phyloP scores from a whole-genome alignment of 1,284 basidiomycete genomes.

The Tranzscheliella williamsii region DNA sequence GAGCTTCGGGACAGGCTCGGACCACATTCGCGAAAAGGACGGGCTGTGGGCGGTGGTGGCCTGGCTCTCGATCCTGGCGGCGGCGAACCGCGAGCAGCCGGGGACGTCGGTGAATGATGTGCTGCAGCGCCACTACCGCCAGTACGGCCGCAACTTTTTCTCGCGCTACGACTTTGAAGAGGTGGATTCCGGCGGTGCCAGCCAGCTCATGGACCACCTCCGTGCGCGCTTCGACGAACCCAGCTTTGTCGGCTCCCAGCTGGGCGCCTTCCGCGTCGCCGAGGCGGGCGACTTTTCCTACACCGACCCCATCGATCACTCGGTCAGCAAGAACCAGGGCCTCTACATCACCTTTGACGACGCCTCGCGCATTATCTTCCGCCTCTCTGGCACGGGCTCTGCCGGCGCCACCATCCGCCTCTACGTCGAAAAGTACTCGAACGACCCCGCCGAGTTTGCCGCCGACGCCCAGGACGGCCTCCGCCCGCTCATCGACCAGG shows the following conservation, averaged over 20 bases:
- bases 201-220: constrained; percentile 79
- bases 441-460: constrained; percentile 74
- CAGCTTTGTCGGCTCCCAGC: constrained; percentile 58
- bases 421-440: constrained; percentile 75
- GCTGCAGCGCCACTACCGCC: constrained; percentile 82
- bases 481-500: constrained; percentile 92
- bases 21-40: constrained; percentile 99
- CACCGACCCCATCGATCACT: constrained; percentile 94
- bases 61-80: constrained; percentile 95
- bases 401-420: constrained; percentile 79
- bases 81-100: constrained; percentile 74
- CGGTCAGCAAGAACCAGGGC: constrained; percentile 92
- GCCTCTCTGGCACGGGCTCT: constrained; percentile 91
- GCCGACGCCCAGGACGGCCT: constrained; percentile 83
- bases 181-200: constrained; percentile 85
- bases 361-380: constrained; percentile 90
- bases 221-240: constrained; percentile 73
- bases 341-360: constrained; percentile 89
- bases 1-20: constrained; percentile 98
- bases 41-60: constrained; percentile 96
- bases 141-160: constrained; percentile 97
- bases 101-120: constrained; percentile 54
- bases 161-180: constrained; percentile 97
- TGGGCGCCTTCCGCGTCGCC: constrained; percentile 75
- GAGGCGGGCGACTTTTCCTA: constrained; percentile 87